Base-by-base conservation (phyloP, 2,329 filamentous ascomycete genomes). In the Coleophoma crateriformis region DNA sequence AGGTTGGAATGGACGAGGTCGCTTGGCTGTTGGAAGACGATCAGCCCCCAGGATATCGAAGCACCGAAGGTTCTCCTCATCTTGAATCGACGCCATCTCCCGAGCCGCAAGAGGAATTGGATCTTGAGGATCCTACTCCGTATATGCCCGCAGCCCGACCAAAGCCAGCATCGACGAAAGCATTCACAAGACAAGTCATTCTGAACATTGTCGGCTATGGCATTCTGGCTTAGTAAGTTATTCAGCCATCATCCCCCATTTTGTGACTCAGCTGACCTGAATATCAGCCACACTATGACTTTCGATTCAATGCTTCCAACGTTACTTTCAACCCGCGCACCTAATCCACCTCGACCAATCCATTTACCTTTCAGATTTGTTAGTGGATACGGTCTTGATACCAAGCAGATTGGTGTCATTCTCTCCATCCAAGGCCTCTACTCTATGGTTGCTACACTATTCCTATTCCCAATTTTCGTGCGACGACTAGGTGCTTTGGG, bases 251-350 rank as follows among this genome's bases (percentile, higher is more conserved):
- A 38, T 42, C 19, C 35, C 57, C 40, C 38, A 47, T 32, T 19
- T 45, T 20, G 34, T 14, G 41, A 10, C 15, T 7, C 32, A 12
- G 50, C 58, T 64, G 53, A 64, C 56, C 43, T 44, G 52, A 27
- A 20, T 44, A 50, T 62, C 62, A 96, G 91, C 72, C 92, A 97
- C 71, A 96, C 92, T 12, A 96, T 99, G 70, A 95, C 91, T 0
- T 94, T 95, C 60, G 94, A 99, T 68, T 88, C 96, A 63, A 79
- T 97, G 45, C 84, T 97, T 59, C 92, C 94, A 0, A 88, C 96
- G 2, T 90, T 99, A 59, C 81, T 99, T 70, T 14, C 66, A 71
- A 10, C 76, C 75, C 1, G 67, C 68, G 14, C 59, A 72, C 65
- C 77, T 27, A 32, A 13, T 14, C 41, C 41, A 15, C 41, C 41